Base-by-base conservation (phyloP, 495 filamentous ascomycete genomes). In the Penicillium argentinense region DNA sequence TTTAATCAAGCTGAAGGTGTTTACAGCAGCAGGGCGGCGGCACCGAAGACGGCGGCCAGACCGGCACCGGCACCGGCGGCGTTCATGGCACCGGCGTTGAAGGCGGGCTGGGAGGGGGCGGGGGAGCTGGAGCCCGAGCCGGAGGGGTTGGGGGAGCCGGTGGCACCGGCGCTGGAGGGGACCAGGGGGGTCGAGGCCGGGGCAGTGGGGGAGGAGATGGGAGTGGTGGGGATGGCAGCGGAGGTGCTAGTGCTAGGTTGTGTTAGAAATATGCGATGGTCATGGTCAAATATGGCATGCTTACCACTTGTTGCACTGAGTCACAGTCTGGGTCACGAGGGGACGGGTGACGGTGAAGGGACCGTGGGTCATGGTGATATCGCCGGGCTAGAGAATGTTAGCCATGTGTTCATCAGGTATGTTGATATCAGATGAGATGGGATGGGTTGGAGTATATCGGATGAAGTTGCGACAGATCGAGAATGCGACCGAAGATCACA, bases 11-110 rank as follows among this genome's bases (percentile, higher is more conserved):
- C 28, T 47, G 56, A 14, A 47, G 24, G 32, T 26, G 30, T 38
- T 74, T 92, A 92, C 76, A 91, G 81, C 62, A 87, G 60, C 70
- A 82, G 79, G 62, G 85, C 88, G 59, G 79, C 85, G 55, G 84
- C 63, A 70, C 83, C 89, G 71, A 90, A 79, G 59, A 91, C 71
- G 71, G 79, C 84, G 56, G 83, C 87, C 51, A 90, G 81, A 68
- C 75, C 83, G 56, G 78, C 84, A 58, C 84, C 84, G 45, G 83
- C 83, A 56, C 85, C 68, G 62, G 63, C 67, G 29, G 62, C 67
- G 56, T 79, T 70, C 24, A 60, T 53, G 51, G 68, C 66, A 65
- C 63, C 91, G 32, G 67, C 67, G 45, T 71, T 73, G 67, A 62
- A 75, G 54, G 61, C 53, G 18, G 68, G 62, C 40, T 62, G 34